These are phyloP conservation scores for Conoideocrella luteorostrata DNA, from an alignment of 2,329 filamentous ascomycete species.

Conservation along the genomic window DNA sequence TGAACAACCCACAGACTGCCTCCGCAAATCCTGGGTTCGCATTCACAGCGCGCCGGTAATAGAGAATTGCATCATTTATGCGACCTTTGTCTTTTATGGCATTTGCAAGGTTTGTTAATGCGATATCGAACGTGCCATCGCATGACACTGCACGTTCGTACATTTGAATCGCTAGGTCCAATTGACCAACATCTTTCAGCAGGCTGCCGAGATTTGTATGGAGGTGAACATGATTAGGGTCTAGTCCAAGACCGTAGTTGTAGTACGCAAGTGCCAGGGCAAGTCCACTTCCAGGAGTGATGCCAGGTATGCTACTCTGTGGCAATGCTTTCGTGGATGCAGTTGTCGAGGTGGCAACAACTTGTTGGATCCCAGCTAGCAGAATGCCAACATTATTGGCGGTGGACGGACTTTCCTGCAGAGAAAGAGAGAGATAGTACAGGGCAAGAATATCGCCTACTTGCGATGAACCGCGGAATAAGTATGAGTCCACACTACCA, in stretches of 20 bases:
- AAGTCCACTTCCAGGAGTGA: constrained; percentile 79
- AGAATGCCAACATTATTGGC: constrained; percentile 98
- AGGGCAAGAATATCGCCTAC: constrained; percentile 89
- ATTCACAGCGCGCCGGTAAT: constrained; percentile 82
- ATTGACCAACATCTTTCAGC: constrained; percentile 90
- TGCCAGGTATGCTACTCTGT: constrained; percentile 60
- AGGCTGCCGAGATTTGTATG: constrained; percentile 95
- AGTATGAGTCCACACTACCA: constrained; percentile 47
- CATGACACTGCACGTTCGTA: constrained; percentile 91
- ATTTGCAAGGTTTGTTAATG: constrained; percentile 91
- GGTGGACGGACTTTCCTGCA: constrained; percentile 94
- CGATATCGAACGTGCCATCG: constrained; percentile 94
- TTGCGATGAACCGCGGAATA: constrained; percentile 59
- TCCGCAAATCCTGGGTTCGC: constrained; percentile 96
- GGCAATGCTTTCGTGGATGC: constrained; percentile 10
- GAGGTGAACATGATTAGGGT: constrained; percentile 85
- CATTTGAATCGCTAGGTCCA: constrained; percentile 90
- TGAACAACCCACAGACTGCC: constrained; percentile 90
- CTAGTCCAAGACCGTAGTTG: constrained; percentile 83
- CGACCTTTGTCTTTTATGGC: constrained; percentile 95
- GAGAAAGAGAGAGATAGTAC: constrained; percentile 89
- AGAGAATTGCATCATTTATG: constrained; percentile 84
- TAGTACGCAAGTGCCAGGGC: constrained; percentile 89
- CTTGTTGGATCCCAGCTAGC: constrained; percentile 85
- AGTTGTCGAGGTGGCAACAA: constrained; percentile 24